phyloP scores from a whole-genome alignment of 2,329 filamentous ascomycete genomes.

The Hypoxylon sp. region DNA sequence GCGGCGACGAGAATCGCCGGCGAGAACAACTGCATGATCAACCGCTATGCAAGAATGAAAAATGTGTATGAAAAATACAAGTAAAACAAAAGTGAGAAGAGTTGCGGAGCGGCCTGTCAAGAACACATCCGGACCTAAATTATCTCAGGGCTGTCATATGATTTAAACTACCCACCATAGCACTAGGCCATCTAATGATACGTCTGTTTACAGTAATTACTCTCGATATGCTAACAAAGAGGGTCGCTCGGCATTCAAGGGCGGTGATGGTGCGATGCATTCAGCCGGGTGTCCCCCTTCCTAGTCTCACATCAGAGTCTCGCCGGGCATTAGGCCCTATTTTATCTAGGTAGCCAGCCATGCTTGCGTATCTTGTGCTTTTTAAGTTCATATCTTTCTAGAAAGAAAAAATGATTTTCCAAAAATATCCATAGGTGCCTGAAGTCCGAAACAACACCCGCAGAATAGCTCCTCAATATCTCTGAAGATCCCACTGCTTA shows the following conservation, averaged over 20 bases:
- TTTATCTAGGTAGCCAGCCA: slow-evolving; percentile 19
- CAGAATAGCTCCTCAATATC: slow-evolving; percentile 10
- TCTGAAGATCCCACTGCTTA: slow-evolving; percentile 7
- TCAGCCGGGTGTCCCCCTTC: slow-evolving; percentile 32
- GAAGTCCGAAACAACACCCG: slow-evolving; percentile 34
- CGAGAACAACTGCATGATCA: slow-evolving; percentile 51
- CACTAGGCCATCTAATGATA: slow-evolving; percentile 19
- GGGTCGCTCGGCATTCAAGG: slow-evolving; percentile 27
- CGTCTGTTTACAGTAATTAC: slow-evolving; percentile 33
- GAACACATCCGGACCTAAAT: slow-evolving; percentile 28
- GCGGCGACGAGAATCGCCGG: slow-evolving; percentile 42
- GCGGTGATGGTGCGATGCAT: slow-evolving; percentile 28
- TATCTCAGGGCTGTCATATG: slow-evolving; percentile 38
- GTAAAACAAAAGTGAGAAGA: slow-evolving; percentile 18
- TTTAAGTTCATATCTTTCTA: slow-evolving; percentile 36
- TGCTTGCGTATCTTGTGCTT: slow-evolving; percentile 32
- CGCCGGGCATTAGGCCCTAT: slow-evolving; percentile 34
- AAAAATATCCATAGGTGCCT: slow-evolving; percentile 23
- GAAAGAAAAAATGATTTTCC: slow-evolving; percentile 26
- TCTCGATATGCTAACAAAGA: slow-evolving; percentile 27
- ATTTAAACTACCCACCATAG: slow-evolving; percentile 39
- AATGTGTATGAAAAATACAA: slow-evolving; percentile 9
- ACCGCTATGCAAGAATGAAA: slow-evolving; percentile 15
- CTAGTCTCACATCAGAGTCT: slow-evolving; percentile 42
- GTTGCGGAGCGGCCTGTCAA: slow-evolving; percentile 25